These are phyloP conservation scores for Haplosporangium sp. DNA, from an alignment of 371 early-diverging fungal genomes.

Conservation along the genomic window DNA sequence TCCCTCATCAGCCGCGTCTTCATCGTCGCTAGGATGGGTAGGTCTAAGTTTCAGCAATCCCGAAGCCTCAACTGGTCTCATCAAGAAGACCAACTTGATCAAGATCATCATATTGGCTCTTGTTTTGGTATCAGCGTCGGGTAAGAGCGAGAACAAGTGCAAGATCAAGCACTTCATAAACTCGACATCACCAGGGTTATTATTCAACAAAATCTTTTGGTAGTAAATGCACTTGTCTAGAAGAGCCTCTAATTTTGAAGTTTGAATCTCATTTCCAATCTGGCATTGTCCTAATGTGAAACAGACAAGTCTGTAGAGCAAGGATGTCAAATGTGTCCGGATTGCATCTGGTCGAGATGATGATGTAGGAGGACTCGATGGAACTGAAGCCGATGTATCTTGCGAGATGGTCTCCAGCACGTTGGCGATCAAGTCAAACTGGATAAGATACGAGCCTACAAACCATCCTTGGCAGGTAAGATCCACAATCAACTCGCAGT, in stretches of 20 bases:
- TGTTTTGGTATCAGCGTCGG: slow-evolving; percentile 61
- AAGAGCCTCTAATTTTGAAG: slow-evolving; percentile 58
- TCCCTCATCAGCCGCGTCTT: slow-evolving; percentile 56
- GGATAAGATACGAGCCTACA: slow-evolving; percentile 66
- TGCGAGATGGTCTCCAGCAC: slow-evolving; percentile 64
- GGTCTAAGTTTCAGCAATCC: slow-evolving; percentile 43
- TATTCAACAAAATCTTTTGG: slow-evolving; percentile 74
- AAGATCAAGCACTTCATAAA: slow-evolving; percentile 74
- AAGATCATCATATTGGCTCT: slow-evolving; percentile 61
- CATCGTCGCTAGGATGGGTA: slow-evolving; percentile 48
- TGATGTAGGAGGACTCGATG: slow-evolving; percentile 20
- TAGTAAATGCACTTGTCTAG: slow-evolving; percentile 74
- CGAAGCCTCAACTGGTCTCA: slow-evolving; percentile 38
- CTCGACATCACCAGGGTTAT: slow-evolving; percentile 70
- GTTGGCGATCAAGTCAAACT: slow-evolving; percentile 69
- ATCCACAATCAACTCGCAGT: slow-evolving; percentile 75
- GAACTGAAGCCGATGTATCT: slow-evolving; percentile 27
- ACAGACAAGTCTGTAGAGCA: slow-evolving; percentile 72
- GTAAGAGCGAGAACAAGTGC: slow-evolving; percentile 71
- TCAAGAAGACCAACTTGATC: slow-evolving; percentile 54
- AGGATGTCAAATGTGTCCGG: slow-evolving; percentile 55
- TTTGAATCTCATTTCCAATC: slow-evolving; percentile 36
- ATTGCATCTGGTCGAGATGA: slow-evolving; percentile 29
- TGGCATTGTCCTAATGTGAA: slow-evolving; percentile 57
- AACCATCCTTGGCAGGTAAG: slow-evolving; percentile 74